Evolutionary conservation across 129 eudicot species (phyloP).

Genomic region (Lactuca sativa): DNA sequence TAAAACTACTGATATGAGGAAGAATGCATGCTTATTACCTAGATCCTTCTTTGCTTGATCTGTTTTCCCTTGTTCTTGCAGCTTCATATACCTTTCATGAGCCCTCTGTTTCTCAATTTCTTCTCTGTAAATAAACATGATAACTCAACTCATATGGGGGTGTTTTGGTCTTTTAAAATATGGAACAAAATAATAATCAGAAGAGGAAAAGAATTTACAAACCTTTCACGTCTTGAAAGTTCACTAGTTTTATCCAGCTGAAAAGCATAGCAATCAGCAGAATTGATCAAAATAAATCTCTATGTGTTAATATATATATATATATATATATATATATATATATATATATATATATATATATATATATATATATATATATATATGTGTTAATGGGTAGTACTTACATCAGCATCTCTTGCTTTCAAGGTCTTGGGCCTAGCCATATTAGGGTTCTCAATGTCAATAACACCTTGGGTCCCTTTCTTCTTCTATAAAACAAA

Average conservation of each 20-base stretch:
- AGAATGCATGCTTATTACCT: constrained; percentile 54
- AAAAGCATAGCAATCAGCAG: constrained; percentile 12
- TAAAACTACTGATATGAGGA: constrained; percentile 3
- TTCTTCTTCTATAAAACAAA: constrained; percentile 51
- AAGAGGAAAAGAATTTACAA: constrained; percentile 16
- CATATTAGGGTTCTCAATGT: constrained; percentile 88
- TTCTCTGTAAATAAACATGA: constrained; percentile 48
- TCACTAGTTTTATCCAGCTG: constrained; percentile 93
- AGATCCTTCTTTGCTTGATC: constrained; percentile 95
- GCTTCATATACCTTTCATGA: constrained; percentile 95
- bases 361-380: too few species aligned
- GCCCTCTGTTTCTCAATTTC: constrained; percentile 92
- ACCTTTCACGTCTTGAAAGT: constrained; percentile 97
- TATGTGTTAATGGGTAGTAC: too few species aligned
- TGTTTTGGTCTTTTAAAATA: constrained; percentile 5
- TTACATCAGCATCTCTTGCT: constrained; percentile 91
- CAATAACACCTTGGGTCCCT: constrained; percentile 85
- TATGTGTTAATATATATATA: background rate
- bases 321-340: too few species aligned
- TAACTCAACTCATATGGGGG: background rate
- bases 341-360: too few species aligned
- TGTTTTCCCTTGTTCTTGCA: constrained; percentile 98
- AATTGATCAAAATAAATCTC: background rate
- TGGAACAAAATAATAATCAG: background rate
- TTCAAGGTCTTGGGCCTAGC: constrained; percentile 90